phyloP scores from a whole-genome alignment of 2,329 filamentous ascomycete genomes.

The Aureobasidium sp. region DNA sequence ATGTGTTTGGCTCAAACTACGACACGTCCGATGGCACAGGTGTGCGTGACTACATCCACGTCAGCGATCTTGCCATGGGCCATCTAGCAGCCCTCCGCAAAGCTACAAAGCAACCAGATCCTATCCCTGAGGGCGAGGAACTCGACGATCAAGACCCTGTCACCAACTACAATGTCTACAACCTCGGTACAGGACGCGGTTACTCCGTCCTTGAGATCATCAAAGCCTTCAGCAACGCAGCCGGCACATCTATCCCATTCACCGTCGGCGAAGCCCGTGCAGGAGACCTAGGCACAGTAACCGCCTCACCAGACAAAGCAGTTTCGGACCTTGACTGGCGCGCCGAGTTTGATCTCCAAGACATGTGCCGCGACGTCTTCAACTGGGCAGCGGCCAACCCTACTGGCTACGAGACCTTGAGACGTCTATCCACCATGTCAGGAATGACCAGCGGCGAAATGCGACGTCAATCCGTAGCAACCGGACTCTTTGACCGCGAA shows the following conservation, averaged over 20 bases:
- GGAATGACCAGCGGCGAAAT: constrained; percentile 10
- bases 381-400: constrained; percentile 98
- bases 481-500: constrained; percentile 16
- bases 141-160: too few relatives aligned
- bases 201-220: constrained; percentile 99
- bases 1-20: constrained; percentile 97
- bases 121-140: too few relatives aligned
- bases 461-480: constrained; percentile 1
- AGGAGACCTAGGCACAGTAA: constrained; percentile 95
- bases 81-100: constrained; percentile 91
- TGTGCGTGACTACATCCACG: constrained; percentile 98
- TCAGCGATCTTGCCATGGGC: constrained; percentile 87
- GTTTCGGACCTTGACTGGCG: constrained; percentile 94
- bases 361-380: constrained; percentile 96
- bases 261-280: constrained; percentile 84
- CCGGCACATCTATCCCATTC: constrained; percentile 88
- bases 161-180: too few relatives aligned
- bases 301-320: constrained; percentile 88
- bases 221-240: constrained; percentile 89
- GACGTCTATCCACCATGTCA: constrained; percentile 13
- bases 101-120: too few relatives aligned
- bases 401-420: constrained; percentile 72
- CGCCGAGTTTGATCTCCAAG: constrained; percentile 89
- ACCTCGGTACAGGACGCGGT: constrained; percentile 93
- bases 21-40: constrained; percentile 89